A percentile compares a stretch with the other conserved stretches of the same genome.
Conservation (phyloP, 2,329 filamentous ascomycete genomes). For the Lithohypha guttulata region DNA sequence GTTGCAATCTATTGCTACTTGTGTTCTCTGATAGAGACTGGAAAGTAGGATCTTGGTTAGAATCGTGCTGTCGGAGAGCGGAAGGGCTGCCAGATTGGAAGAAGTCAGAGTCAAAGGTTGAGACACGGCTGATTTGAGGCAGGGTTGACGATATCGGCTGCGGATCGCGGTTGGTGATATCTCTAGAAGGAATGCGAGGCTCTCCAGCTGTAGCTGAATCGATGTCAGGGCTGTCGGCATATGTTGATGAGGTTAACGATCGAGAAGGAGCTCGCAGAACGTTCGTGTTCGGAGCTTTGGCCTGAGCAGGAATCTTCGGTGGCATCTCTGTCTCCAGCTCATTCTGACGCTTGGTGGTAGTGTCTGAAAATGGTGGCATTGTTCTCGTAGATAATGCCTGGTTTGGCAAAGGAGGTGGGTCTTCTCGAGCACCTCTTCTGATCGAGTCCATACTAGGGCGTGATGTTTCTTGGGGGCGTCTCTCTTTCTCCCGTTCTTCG, state of each 20-base stretch:
- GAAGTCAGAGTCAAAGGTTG: slow-evolving; percentile 18
- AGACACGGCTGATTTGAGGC: slow-evolving; percentile 13
- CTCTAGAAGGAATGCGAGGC: slow-evolving; percentile 1
- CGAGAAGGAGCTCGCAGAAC: slow-evolving; percentile 22
- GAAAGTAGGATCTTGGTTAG: too few species aligned
- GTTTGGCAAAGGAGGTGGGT: slow-evolving; percentile 14
- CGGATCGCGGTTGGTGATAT: slow-evolving; percentile 10
- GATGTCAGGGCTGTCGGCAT: slow-evolving; percentile 20
- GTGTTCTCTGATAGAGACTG: too few species aligned
- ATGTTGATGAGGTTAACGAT: slow-evolving; percentile 15
- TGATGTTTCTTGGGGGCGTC: slow-evolving; percentile 47
- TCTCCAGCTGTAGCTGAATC: slow-evolving; percentile 4
- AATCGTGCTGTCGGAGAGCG: too few species aligned
- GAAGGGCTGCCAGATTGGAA: slow-evolving; percentile 2
- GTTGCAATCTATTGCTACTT: too few species aligned
- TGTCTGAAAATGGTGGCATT: slow-evolving; percentile 37
- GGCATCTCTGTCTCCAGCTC: slow-evolving; percentile 26
- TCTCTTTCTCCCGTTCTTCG: slow-evolving; percentile 49
- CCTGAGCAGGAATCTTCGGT: slow-evolving; percentile 1
- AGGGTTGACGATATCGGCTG: slow-evolving; percentile 7
- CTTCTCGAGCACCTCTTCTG: neutral
- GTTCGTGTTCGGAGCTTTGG: slow-evolving; percentile 11
- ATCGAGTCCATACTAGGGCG: slow-evolving; percentile 47
- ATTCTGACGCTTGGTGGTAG: slow-evolving; percentile 49
- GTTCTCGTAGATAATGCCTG: slow-evolving; percentile 29